Conservation (phyloP, 805 yeast genomes). For the Cyberlindnera lachancei region DNA sequence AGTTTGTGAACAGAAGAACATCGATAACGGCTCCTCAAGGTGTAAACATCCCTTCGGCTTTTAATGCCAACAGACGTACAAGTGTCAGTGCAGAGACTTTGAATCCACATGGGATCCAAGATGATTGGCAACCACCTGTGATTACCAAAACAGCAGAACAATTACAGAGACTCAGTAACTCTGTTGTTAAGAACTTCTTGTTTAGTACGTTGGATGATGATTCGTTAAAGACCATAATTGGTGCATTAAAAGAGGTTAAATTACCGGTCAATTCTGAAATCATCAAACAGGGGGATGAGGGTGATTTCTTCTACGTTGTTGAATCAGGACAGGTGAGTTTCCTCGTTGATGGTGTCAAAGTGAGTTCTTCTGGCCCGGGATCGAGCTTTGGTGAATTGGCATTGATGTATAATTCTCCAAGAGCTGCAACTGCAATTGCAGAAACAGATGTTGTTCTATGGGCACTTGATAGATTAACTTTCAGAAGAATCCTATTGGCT, state of each 20-base stretch:
- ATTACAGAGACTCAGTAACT: slow-evolving; percentile 55
- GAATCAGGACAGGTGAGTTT: slow-evolving; percentile 83
- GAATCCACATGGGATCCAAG: slow-evolving; percentile 62
- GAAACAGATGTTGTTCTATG: slow-evolving; percentile 66
- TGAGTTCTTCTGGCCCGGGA: slow-evolving; percentile 75
- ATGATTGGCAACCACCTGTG: slow-evolving; percentile 67
- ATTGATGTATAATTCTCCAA: slow-evolving; percentile 92
- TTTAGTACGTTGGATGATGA: slow-evolving; percentile 78
- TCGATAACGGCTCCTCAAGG: slow-evolving; percentile 14
- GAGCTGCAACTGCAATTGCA: slow-evolving; percentile 91
- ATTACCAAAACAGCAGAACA: slow-evolving; percentile 59
- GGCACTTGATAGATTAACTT: slow-evolving; percentile 91
- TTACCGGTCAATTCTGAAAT: slow-evolving; percentile 55
- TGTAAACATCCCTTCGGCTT: slow-evolving; percentile 43
- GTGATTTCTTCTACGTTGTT: slow-evolving; percentile 83
- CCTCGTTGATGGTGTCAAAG: slow-evolving; percentile 55
- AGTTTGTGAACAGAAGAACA: slow-evolving; percentile 10
- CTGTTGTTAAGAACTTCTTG: slow-evolving; percentile 75
- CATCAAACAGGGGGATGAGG: slow-evolving; percentile 89
- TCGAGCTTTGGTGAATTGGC: slow-evolving; percentile 96
- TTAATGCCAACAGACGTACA: slow-evolving; percentile 78
- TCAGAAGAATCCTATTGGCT: slow-evolving; percentile 84
- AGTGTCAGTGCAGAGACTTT: slow-evolving; percentile 87
- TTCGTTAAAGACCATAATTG: slow-evolving; percentile 67
- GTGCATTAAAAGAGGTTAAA: slow-evolving; percentile 73